Base-by-base conservation (phyloP, 164 flowering plant genomes). In the Aristolochia fimbriata region DNA sequence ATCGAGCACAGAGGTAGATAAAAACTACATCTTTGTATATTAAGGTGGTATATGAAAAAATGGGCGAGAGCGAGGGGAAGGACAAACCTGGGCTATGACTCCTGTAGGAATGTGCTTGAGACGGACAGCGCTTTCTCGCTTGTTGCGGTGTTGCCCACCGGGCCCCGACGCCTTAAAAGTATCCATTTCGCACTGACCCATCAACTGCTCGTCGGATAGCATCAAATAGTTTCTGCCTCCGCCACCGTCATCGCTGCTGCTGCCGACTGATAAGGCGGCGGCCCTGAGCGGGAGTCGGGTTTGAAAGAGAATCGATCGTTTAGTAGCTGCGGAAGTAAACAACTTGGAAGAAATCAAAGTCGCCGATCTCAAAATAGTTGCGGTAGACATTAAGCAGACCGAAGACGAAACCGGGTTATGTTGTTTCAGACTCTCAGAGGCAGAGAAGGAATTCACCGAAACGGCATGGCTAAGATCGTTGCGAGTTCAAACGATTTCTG, bases 111-210 rank as follows among this genome's bases (percentile, higher is more conserved):
- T 70, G 62, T 93, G 99, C 76, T 86, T 86, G 72, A 93, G 73
- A 19, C 97, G 80, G 51, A 93, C 99, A 24, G 99, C 90, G 46
- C 83, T 72, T 71, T 93, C 99, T 3, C 91, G 76, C 78, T 86
- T 90, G 77, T 94, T 94, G 30, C 97, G 86, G 77, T 94, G 99
- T 71, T 94, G 97, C 14, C 99, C 97, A 0, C 99, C 99, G 0
- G 97, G 97, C 0, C 99, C 99, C 0, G 97, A 94, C 6, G 85
- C 60, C 80, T 84, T 90, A 72, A 80, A 94, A 9, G 97, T 88
- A 55, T 33, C 71, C 89, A 85, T 80, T 57, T 90, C 84, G 59
- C 97, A 93, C 62, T 88, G 87, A 10, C 72, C 68, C 82, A 88
- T 79, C 64, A 88, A 73, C 61, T 85, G 76, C 21, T 86, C 84